phyloP scores from a whole-genome alignment of 2,329 filamentous ascomycete species.

The Colletotrichum filicis region DNA sequence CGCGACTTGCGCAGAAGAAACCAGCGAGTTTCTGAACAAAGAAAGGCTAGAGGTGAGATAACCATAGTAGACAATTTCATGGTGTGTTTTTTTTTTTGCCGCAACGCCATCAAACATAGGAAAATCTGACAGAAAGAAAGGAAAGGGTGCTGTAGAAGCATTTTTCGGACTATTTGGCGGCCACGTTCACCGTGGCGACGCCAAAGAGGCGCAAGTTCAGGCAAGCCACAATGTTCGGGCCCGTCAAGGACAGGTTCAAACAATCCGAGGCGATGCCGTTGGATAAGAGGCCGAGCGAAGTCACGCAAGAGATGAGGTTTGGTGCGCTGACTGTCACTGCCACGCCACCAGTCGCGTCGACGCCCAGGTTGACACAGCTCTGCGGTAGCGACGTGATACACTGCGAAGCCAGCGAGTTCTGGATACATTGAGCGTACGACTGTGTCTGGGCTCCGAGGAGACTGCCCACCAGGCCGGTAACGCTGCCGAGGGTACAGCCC shows the following conservation, averaged over 20 bases:
- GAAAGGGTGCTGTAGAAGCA: neutral
- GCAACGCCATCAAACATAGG: constrained; percentile 2
- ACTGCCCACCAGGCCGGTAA: neutral
- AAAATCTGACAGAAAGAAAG: neutral
- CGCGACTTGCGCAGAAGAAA: neutral
- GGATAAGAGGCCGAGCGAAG: constrained; percentile 6
- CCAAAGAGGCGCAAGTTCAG: constrained; percentile 29
- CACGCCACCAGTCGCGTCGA: neutral
- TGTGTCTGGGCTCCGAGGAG: neutral
- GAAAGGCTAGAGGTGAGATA: neutral
- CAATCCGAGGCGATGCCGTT: constrained; percentile 11
- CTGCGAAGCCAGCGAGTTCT: neutral
- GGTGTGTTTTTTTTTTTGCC: neutral
- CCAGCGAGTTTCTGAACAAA: neutral
- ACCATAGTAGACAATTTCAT: constrained; percentile 9
- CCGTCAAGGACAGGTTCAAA: constrained; percentile 5
- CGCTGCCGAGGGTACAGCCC: neutral
- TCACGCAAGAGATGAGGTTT: neutral
- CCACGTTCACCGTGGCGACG: constrained; percentile 9
- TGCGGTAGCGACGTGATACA: constrained; percentile 7
- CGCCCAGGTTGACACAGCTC: constrained; percentile 16
- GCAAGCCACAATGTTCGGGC: constrained; percentile 8
- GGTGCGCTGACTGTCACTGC: neutral
- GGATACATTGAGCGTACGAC: constrained; percentile 2
- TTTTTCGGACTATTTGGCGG: neutral